Conservation (phyloP, 2,329 filamentous ascomycete species). For the Fusarium nematophilum region DNA sequence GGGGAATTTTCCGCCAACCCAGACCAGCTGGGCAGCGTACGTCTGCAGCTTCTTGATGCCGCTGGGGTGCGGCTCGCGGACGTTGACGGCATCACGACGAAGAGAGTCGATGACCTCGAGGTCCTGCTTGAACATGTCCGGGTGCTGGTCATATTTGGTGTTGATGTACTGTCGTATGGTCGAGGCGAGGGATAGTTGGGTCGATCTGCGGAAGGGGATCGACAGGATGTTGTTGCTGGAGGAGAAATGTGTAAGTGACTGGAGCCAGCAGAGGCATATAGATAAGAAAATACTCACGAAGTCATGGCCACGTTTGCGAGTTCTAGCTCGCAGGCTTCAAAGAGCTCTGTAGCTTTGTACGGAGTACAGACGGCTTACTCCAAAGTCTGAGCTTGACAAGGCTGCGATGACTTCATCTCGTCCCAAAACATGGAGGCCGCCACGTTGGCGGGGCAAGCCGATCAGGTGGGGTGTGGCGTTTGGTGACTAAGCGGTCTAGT, state of each 20-base stretch:
- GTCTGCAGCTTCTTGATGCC: constrained; percentile 89
- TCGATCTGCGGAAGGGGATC: constrained; percentile 89
- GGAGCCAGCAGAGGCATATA: too few relatives aligned
- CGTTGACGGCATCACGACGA: constrained; percentile 86
- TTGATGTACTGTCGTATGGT: constrained; percentile 97
- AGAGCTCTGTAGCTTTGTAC: constrained; percentile 6
- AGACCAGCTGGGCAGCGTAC: constrained; percentile 92
- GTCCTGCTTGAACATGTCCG: constrained; percentile 94
- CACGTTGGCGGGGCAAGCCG: constrained; percentile 42
- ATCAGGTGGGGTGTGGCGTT: constrained; percentile 26
- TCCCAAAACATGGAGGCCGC: constrained; percentile 20
- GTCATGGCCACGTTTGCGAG: constrained; percentile 39
- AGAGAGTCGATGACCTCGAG: constrained; percentile 85
- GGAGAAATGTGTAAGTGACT: constrained; percentile 33
- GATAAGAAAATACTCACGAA: constrained; percentile 36
- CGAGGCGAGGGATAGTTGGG: constrained; percentile 79
- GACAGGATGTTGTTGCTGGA: constrained; percentile 74
- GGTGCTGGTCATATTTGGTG: constrained; percentile 97
- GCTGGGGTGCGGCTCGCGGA: constrained; percentile 87
- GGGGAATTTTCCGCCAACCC: constrained; percentile 95
- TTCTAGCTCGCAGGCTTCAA: constrained; percentile 8
- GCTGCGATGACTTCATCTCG: constrained; percentile 41
- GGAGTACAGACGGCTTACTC: constrained; percentile 11
- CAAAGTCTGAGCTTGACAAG: constrained; percentile 13
- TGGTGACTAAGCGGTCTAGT: constrained; percentile 18